Conservation (phyloP, 208 protist genomes). For the Paratrypanosoma confusum region DNA sequence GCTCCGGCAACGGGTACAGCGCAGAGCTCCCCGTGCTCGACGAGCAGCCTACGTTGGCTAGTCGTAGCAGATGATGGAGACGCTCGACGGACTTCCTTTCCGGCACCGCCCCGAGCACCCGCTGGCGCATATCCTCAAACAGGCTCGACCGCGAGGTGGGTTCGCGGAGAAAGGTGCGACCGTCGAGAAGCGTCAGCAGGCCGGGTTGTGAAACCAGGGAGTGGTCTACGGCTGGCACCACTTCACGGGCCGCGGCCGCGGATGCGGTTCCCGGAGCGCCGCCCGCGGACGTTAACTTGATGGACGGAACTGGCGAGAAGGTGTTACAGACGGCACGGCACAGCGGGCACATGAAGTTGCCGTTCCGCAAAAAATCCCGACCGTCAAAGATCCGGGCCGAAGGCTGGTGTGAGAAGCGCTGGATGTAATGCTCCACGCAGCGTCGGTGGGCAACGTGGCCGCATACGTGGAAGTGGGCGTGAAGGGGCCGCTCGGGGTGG, state of each 20-base stretch:
- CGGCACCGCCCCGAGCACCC: too few species aligned
- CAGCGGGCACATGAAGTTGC: slow-evolving; percentile 2
- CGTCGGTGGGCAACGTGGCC: slow-evolving; percentile 56
- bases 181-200: slow-evolving; percentile 11
- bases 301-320: background rate
- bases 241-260: too few species aligned
- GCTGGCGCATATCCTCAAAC: too few species aligned
- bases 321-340: background rate
- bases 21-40: slow-evolving; percentile 52
- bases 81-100: too few species aligned
- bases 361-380: background rate
- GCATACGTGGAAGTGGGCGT: slow-evolving; percentile 43
- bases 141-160: too few species aligned
- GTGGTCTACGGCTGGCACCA: too few species aligned
- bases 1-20: slow-evolving; percentile 37
- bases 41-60: slow-evolving; percentile 52
- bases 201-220: background rate
- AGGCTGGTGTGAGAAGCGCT: background rate
- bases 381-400: background rate
- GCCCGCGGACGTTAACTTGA: background rate
- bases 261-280: background rate
- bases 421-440: slow-evolving; percentile 30
- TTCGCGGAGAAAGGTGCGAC: slow-evolving; percentile 18
- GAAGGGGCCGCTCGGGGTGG: slow-evolving; percentile 11
- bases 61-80: slow-evolving; percentile 8